Conservation (phyloP, 2,329 filamentous ascomycete genomes). For the Venturia asperata region DNA sequence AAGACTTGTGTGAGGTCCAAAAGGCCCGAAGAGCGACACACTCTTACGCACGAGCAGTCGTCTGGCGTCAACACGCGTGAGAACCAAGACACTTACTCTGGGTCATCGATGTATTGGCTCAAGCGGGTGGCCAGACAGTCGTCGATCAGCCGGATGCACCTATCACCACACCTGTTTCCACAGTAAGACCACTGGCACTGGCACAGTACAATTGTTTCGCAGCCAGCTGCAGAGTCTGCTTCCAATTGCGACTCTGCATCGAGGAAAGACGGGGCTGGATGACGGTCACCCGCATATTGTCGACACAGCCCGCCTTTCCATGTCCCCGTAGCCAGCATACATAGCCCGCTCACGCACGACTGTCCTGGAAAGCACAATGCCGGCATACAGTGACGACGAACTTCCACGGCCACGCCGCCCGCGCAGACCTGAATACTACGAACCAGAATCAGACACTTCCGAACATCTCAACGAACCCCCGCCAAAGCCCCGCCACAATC, state of each 20-base stretch:
- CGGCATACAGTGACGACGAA: slow-evolving; percentile 11
- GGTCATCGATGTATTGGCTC: no score
- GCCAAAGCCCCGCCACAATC: not conserved
- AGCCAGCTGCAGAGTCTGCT: no score
- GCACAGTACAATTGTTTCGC: no score
- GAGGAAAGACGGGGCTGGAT: not conserved
- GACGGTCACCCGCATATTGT: not conserved
- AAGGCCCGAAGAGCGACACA: not conserved
- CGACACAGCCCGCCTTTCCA: not conserved
- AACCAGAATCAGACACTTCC: slow-evolving; percentile 2
- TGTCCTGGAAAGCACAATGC: not conserved
- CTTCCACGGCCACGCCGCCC: slow-evolving; percentile 5
- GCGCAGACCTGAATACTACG: slow-evolving; percentile 16
- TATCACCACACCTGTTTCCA: no score
- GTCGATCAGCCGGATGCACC: no score
- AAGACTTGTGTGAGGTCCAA: not conserved
- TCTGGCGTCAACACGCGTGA: not conserved
- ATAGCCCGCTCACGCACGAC: not conserved
- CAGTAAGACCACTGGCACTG: no score
- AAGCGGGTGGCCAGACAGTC: no score
- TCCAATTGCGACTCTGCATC: no score
- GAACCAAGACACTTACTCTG: not conserved
- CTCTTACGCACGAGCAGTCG: not conserved
- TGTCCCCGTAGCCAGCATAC: not conserved
- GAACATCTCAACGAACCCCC: slow-evolving; percentile 6